A percentile compares a stretch with the other conserved stretches of the same genome.
Conservation (phyloP, 1,284 basidiomycete species). For the Mycena sp. region DNA sequence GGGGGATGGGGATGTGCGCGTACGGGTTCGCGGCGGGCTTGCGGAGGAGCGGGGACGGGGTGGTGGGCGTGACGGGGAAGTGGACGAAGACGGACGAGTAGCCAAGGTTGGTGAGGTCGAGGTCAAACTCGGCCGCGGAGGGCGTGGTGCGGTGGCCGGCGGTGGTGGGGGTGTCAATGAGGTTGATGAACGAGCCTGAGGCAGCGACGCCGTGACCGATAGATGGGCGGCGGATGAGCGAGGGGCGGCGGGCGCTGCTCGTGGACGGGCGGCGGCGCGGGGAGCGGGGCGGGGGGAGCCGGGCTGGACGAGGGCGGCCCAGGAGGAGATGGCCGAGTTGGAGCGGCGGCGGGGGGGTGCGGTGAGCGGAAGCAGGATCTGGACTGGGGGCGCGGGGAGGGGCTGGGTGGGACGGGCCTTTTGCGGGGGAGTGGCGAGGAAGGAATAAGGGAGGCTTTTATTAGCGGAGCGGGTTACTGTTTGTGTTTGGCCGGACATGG, state of each 20-base stretch:
- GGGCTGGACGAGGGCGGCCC: constrained; percentile 71
- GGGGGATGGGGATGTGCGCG: constrained; percentile 40
- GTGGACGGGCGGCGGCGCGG: constrained; percentile 45
- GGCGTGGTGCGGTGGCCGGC: constrained; percentile 44
- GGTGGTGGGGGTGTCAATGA: constrained; percentile 52
- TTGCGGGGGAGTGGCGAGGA: no score
- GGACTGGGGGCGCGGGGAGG: constrained; percentile 8
- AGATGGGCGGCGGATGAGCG: constrained; percentile 48
- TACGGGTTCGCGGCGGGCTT: constrained; percentile 30
- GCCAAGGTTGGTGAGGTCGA: constrained; percentile 66
- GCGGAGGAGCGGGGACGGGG: constrained; percentile 44
- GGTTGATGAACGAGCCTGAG: constrained; percentile 54
- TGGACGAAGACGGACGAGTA: constrained; percentile 74
- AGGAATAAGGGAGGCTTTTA: constrained; percentile 14
- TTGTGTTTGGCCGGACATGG: constrained; percentile 19
- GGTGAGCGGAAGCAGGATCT: constrained; percentile 19
- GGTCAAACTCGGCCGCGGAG: constrained; percentile 52
- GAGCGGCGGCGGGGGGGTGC: constrained; percentile 44
- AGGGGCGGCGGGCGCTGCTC: constrained; percentile 39
- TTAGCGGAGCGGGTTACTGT: constrained; percentile 16
- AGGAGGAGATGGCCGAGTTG: constrained; percentile 57
- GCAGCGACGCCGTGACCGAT: constrained; percentile 41
- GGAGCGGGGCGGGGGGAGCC: constrained; percentile 64
- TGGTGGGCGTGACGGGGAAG: constrained; percentile 59
- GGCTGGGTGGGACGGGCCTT: no score